A percentile compares a stretch with the other conserved stretches of the same genome.
These are phyloP conservation scores for Fragaria iinumae DNA, from an alignment of 306 rosid species.

Conservation along the genomic window DNA sequence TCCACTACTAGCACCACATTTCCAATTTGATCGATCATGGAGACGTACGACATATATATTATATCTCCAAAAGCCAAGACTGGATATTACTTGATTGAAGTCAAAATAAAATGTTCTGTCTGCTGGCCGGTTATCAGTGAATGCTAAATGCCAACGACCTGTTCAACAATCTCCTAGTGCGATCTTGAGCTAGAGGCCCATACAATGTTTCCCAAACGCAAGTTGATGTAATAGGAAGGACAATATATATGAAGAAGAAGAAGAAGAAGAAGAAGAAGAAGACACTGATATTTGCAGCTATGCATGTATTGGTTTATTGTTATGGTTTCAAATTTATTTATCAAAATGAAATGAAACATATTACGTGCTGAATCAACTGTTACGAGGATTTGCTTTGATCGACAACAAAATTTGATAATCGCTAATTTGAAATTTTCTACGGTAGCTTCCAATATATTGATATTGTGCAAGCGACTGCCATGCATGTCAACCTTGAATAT, in stretches of 20 bases:
- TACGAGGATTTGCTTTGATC: background rate
- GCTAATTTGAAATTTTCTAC: too few relatives aligned
- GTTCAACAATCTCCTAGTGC: background rate
- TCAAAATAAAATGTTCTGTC: slow-evolving; percentile 15
- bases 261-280: too few relatives aligned
- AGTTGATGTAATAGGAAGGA: slow-evolving; percentile 30
- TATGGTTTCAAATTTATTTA: background rate
- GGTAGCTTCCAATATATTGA: too few relatives aligned
- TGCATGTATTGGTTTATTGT: background rate
- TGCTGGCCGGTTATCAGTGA: background rate
- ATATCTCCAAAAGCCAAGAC: background rate
- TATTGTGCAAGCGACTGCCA: slow-evolving; percentile 4
- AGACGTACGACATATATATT: slow-evolving; percentile 1
- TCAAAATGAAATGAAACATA: background rate
- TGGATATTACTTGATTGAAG: slow-evolving; percentile 1
- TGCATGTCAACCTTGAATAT: slow-evolving; percentile 20
- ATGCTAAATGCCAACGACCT: background rate
- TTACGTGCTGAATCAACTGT: background rate
- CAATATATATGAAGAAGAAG: background rate
- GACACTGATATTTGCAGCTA: background rate
- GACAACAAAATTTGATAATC: background rate
- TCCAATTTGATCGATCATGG: slow-evolving; percentile 10
- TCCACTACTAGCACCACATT: background rate
- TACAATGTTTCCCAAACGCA: slow-evolving; percentile 16
- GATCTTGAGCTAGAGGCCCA: slow-evolving; percentile 11